Evolutionary conservation across 2,329 filamentous ascomycete genomes (phyloP).

Genomic region (Epichloe uncinata): DNA sequence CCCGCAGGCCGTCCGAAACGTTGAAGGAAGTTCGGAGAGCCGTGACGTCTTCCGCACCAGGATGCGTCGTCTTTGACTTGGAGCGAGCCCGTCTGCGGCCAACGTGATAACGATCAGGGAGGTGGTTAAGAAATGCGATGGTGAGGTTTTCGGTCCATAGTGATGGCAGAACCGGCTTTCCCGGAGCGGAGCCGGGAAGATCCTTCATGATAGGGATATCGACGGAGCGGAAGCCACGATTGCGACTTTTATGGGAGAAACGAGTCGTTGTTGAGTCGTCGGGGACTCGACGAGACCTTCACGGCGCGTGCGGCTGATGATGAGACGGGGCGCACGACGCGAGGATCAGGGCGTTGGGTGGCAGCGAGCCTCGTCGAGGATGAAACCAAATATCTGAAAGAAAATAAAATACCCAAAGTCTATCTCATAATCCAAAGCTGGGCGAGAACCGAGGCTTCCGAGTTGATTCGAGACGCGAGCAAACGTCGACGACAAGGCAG

Average conservation of each 20-base stretch:
- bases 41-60: constrained; percentile 48
- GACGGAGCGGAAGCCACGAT: constrained; percentile 5
- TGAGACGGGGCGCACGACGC: constrained; percentile 2
- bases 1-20: constrained; percentile 61
- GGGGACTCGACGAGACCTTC: constrained; percentile 8
- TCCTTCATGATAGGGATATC: constrained; percentile 23
- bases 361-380: constrained; percentile 7
- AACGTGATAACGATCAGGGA: constrained; percentile 26
- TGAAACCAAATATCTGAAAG: constrained; percentile 12
- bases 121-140: constrained; percentile 28
- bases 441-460: constrained; percentile 5
- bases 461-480: not conserved
- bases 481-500: constrained; percentile 4
- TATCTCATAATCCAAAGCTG: constrained; percentile 22
- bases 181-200: constrained; percentile 21
- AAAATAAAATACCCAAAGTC: constrained; percentile 21
- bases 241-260: constrained; percentile 3
- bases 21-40: constrained; percentile 72
- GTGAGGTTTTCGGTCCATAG: constrained; percentile 28
- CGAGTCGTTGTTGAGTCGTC: not conserved
- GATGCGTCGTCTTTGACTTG: constrained; percentile 22
- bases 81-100: constrained; percentile 25
- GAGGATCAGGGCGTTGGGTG: not conserved
- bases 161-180: constrained; percentile 28
- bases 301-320: not conserved